Conservation (phyloP, 2,329 filamentous ascomycete genomes). For the Chaetoscypha palmicola region DNA sequence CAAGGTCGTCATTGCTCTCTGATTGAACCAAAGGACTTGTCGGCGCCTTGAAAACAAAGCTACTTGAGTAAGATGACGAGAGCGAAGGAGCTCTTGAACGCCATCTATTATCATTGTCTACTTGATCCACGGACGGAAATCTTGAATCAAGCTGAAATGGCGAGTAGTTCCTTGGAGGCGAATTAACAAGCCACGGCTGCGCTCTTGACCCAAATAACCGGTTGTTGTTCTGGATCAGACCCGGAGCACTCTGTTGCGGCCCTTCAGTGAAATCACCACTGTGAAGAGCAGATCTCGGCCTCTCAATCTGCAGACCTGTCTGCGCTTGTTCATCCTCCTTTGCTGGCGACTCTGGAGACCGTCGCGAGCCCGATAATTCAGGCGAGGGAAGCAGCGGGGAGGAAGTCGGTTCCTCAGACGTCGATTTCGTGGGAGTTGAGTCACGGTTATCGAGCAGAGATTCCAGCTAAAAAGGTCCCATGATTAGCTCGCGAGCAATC, state of each 20-base stretch:
- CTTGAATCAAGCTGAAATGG: slow-evolving; percentile 39
- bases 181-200: slow-evolving; percentile 45
- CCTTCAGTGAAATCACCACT: slow-evolving; percentile 56
- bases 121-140: slow-evolving; percentile 21
- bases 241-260: slow-evolving; percentile 12
- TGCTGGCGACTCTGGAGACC: too few relatives aligned
- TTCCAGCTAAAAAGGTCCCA: slow-evolving; percentile 19
- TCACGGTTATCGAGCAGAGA: slow-evolving; percentile 26
- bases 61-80: slow-evolving; percentile 67
- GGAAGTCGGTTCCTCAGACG: slow-evolving; percentile 13
- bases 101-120: slow-evolving; percentile 9
- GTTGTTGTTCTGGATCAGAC: slow-evolving; percentile 10
- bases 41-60: slow-evolving; percentile 77
- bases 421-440: slow-evolving; percentile 22
- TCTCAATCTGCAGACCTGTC: slow-evolving; percentile 62
- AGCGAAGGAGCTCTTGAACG: slow-evolving; percentile 44
- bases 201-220: slow-evolving; percentile 14
- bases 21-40: slow-evolving; percentile 90
- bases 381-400: slow-evolving; percentile 32
- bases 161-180: slow-evolving; percentile 46
- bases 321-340: slow-evolving; percentile 37
- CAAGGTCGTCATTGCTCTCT: slow-evolving; percentile 72
- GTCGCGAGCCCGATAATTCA: slow-evolving; percentile 29
- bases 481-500: background rate
- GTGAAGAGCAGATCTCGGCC: slow-evolving; percentile 71